These are phyloP conservation scores for Globisporangium abappressorium DNA, from an alignment of 352 stramenopile species.

Conservation along the genomic window DNA sequence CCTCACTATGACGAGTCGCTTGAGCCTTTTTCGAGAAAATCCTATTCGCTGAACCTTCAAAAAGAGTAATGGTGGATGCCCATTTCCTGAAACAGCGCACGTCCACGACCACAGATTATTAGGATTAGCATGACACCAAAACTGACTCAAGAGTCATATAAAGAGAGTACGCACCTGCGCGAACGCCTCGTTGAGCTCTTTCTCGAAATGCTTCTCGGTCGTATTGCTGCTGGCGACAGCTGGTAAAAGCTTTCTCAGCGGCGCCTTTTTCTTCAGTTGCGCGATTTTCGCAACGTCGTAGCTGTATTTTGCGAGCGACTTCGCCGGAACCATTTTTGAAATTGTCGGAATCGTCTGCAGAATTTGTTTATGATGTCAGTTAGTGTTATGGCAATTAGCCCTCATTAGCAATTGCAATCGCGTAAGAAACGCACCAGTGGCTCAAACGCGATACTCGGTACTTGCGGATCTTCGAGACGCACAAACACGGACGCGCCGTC, in stretches of 20 bases:
- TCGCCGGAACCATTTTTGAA: slow-evolving; percentile 47
- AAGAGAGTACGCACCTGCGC: slow-evolving; percentile 26
- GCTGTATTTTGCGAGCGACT: slow-evolving; percentile 36
- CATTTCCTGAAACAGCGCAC: slow-evolving; percentile 33
- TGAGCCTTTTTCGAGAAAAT: not conserved
- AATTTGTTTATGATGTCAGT: not conserved
- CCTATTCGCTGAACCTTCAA: slow-evolving; percentile 12
- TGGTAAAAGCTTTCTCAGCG: slow-evolving; percentile 52
- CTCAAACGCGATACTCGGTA: slow-evolving; percentile 28
- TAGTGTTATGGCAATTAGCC: not conserved
- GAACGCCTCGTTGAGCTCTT: slow-evolving; percentile 65
- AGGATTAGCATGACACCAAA: not conserved
- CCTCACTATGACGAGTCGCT: not conserved
- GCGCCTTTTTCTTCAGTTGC: slow-evolving; percentile 58
- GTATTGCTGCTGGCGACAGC: slow-evolving; percentile 4
- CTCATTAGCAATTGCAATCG: not conserved
- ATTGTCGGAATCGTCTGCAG: slow-evolving; percentile 19
- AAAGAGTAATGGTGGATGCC: slow-evolving; percentile 49
- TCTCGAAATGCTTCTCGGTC: slow-evolving; percentile 58
- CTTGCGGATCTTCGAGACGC: slow-evolving; percentile 60
- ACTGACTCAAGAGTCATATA: not conserved
- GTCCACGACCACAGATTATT: too few species aligned
- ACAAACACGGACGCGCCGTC: slow-evolving; percentile 57
- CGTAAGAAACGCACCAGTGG: slow-evolving; percentile 36
- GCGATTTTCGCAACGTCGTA: slow-evolving; percentile 48